Evolutionary conservation across 129 eudicot genomes (phyloP).

Genomic region (carrot (Daucus carota)): DNA sequence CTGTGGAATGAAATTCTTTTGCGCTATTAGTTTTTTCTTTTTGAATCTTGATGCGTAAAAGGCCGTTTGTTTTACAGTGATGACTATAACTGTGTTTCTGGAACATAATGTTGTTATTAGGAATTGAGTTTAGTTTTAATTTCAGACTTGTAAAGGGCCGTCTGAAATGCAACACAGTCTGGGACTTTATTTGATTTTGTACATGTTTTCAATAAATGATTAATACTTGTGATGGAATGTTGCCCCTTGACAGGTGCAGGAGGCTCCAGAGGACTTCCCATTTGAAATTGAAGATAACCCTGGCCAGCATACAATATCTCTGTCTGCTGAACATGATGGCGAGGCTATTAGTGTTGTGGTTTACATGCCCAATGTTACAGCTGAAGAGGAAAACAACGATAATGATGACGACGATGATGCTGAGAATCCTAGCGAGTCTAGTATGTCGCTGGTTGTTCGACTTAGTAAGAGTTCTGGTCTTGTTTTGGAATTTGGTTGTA

Average conservation of each 20-base stretch:
- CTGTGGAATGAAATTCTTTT: not conserved
- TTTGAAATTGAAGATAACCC: slow-evolving; percentile 56
- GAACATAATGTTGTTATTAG: not conserved
- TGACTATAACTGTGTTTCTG: not conserved
- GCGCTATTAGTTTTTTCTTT: not conserved
- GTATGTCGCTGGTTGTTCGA: slow-evolving; percentile 62
- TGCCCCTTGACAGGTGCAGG: slow-evolving; percentile 33
- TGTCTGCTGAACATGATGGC: slow-evolving; percentile 67
- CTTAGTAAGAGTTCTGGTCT: slow-evolving; percentile 52
- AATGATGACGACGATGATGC: slow-evolving; percentile 28
- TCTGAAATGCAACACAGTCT: not conserved
- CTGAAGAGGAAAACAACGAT: slow-evolving; percentile 48
- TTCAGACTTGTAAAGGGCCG: not conserved
- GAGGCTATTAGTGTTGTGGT: slow-evolving; percentile 70
- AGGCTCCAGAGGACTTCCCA: slow-evolving; percentile 61
- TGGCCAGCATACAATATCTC: slow-evolving; percentile 54
- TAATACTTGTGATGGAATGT: not conserved
- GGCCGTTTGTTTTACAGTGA: not conserved
- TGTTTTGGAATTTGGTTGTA: slow-evolving; percentile 57
- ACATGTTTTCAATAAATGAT: not conserved
- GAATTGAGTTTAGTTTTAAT: not conserved
- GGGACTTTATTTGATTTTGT: not conserved
- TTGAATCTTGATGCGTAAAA: not conserved
- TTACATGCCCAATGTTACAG: slow-evolving; percentile 48
- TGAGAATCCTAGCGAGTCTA: slow-evolving; percentile 25